Percentiles rank a stretch among this genome's conserved stretches.
Evolutionary conservation across 179 eudicot species (phyloP).

Genomic region (Silene vulgaris): DNA sequence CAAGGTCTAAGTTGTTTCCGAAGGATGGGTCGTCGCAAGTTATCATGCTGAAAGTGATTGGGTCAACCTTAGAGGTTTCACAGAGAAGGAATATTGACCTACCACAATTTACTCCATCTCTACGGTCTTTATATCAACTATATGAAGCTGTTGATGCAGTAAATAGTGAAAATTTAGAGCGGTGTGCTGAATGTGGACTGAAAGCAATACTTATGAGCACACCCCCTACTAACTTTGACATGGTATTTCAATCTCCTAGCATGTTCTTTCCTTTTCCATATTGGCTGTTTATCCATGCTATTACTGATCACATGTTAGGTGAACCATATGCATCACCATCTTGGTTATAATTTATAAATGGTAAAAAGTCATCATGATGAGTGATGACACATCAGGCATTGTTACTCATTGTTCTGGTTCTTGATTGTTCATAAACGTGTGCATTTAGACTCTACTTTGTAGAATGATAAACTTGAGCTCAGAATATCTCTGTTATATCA

Average conservation of each 20-base stretch:
- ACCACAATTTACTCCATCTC: conserved; percentile 65
- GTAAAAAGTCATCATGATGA: background rate
- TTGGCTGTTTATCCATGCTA: background rate
- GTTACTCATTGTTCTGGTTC: conserved; percentile 1
- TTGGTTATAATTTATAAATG: background rate
- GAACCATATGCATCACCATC: background rate
- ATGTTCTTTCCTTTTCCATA: background rate
- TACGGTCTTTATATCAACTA: conserved; percentile 49
- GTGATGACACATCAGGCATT: background rate
- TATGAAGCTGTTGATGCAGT: conserved; percentile 44
- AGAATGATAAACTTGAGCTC: background rate
- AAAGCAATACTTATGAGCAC: conserved; percentile 59
- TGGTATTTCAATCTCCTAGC: conserved; percentile 47
- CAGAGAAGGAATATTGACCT: conserved; percentile 49
- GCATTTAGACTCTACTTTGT: background rate
- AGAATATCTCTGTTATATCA: background rate
- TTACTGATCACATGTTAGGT: background rate
- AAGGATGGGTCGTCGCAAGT: conserved; percentile 27
- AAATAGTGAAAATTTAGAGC: conserved; percentile 25
- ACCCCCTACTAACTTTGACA: conserved; percentile 47
- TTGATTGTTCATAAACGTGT: background rate
- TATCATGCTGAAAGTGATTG: conserved; percentile 42
- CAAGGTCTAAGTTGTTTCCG: conserved; percentile 31
- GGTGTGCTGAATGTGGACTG: conserved; percentile 50
- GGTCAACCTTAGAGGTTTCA: conserved; percentile 52